Evolutionary conservation across 176 grass and related monocot genomes (phyloP).

Genomic region (Calamus simplicifolius): DNA sequence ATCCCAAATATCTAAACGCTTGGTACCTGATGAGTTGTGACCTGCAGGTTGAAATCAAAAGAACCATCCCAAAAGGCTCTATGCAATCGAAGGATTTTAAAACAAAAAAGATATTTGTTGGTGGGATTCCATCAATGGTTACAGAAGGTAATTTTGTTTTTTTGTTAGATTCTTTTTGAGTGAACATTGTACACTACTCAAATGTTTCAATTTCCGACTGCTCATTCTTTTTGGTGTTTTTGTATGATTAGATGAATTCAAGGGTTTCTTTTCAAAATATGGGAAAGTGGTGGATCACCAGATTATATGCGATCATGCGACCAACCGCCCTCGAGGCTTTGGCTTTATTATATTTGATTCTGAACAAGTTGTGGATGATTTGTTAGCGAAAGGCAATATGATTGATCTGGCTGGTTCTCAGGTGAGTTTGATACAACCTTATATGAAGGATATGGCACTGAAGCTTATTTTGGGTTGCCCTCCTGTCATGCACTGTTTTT

Average conservation of each 20-base stretch:
- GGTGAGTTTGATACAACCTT: conserved; percentile 43
- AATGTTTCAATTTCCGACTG: background rate
- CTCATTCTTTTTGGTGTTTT: conserved; percentile 20
- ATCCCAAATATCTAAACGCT: too few species aligned
- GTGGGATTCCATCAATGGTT: conserved; percentile 56
- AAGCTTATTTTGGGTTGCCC: background rate
- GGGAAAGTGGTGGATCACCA: conserved; percentile 77
- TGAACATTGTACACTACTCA: too few species aligned
- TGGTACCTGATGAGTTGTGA: background rate
- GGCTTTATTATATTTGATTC: conserved; percentile 93
- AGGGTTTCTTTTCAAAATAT: conserved; percentile 62
- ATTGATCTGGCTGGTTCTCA: conserved; percentile 76
- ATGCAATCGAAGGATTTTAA: conserved; percentile 57
- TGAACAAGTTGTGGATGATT: conserved; percentile 79
- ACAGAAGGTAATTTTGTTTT: conserved; percentile 59
- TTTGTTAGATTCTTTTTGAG: too few species aligned
- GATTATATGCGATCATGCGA: conserved; percentile 81
- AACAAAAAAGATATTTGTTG: conserved; percentile 94
- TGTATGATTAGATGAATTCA: conserved; percentile 63
- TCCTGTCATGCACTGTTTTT: background rate
- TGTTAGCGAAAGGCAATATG: conserved; percentile 92
- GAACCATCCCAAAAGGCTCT: conserved; percentile 81
- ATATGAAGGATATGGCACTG: conserved; percentile 15
- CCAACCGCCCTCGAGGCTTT: conserved; percentile 78
- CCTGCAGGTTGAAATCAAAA: conserved; percentile 93